Evolutionary conservation across 2,329 filamentous ascomycete species (phyloP).

Genomic region (Shiraia sp.): DNA sequence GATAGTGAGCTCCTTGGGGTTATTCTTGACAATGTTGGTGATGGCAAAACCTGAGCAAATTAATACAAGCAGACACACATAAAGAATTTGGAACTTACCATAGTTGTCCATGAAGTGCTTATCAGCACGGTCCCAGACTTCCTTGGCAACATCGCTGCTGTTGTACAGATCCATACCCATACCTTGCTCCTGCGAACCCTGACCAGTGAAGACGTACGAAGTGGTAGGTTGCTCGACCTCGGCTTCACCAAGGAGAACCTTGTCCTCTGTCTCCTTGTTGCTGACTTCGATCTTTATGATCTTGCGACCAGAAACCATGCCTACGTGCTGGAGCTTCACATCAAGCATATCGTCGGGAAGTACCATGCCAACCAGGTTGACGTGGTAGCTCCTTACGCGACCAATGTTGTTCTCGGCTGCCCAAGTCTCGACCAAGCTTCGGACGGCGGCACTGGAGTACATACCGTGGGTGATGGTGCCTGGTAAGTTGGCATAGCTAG

Average conservation of each 20-base stretch:
- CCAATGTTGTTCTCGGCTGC: conserved; percentile 98
- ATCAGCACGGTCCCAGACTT: conserved; percentile 90
- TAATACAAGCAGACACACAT: conserved; percentile 12
- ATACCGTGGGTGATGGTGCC: conserved; percentile 99
- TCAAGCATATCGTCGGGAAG: conserved; percentile 93
- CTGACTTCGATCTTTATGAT: conserved; percentile 98
- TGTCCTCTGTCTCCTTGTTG: conserved; percentile 95
- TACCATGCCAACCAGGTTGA: conserved; percentile 97
- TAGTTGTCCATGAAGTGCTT: conserved; percentile 99
- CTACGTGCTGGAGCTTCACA: conserved; percentile 93
- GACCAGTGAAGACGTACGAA: conserved; percentile 96
- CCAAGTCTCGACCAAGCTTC: conserved; percentile 97
- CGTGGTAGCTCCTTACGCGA: conserved; percentile 95
- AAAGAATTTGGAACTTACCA: conserved; percentile 59
- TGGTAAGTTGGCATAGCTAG: conserved; percentile 90
- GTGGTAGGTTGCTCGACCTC: conserved; percentile 98
- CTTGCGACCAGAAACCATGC: conserved; percentile 97
- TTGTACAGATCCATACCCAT: conserved; percentile 99
- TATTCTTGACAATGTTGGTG: conserved; percentile 98
- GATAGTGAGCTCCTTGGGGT: conserved; percentile 97
- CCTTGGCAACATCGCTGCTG: conserved; percentile 90
- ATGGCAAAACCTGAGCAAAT: conserved; percentile 77
- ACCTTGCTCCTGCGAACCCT: conserved; percentile 97
- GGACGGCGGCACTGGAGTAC: conserved; percentile 97
- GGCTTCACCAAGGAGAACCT: conserved; percentile 91